Evolutionary conservation across 2,329 filamentous ascomycete genomes (phyloP).

Genomic region (Pseudocercospora cruenta): DNA sequence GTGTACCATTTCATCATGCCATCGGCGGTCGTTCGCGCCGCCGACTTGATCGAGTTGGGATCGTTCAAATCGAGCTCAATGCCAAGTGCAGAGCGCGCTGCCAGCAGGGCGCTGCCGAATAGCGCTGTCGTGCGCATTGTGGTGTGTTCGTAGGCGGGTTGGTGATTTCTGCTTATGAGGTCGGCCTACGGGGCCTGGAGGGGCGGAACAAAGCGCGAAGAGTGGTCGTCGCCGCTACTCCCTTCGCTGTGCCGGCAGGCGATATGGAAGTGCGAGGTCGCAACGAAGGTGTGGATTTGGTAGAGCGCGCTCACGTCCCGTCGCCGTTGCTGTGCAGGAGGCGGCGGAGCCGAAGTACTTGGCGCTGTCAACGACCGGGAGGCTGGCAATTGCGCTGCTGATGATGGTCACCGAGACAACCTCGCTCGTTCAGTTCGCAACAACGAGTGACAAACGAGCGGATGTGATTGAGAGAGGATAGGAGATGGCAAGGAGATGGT

Average conservation of each 20-base stretch:
- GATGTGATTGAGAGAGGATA: neutral
- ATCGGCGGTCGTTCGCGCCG: slow-evolving; percentile 48
- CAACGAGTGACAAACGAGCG: neutral
- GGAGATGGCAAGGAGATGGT: neutral
- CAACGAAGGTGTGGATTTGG: neutral
- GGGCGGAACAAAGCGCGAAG: neutral
- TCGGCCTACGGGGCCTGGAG: neutral
- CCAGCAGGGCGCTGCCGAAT: slow-evolving; percentile 28
- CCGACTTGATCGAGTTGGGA: slow-evolving; percentile 48
- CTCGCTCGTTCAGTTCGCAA: neutral
- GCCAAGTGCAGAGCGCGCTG: slow-evolving; percentile 26
- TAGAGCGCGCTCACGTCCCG: neutral
- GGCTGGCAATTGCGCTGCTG: neutral
- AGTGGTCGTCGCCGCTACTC: neutral
- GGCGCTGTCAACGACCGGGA: neutral
- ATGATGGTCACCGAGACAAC: neutral
- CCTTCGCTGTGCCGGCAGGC: slow-evolving; percentile 1
- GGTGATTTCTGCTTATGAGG: neutral
- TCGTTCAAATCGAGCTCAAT: slow-evolving; percentile 31
- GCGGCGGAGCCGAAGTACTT: neutral
- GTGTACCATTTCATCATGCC: slow-evolving; percentile 58
- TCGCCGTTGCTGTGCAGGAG: neutral
- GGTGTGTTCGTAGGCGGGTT: neutral
- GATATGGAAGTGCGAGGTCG: neutral
- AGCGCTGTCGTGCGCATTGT: slow-evolving; percentile 24